phyloP scores from a whole-genome alignment of 768 basidiomycete species.

The Rhodotorula toruloides region DNA sequence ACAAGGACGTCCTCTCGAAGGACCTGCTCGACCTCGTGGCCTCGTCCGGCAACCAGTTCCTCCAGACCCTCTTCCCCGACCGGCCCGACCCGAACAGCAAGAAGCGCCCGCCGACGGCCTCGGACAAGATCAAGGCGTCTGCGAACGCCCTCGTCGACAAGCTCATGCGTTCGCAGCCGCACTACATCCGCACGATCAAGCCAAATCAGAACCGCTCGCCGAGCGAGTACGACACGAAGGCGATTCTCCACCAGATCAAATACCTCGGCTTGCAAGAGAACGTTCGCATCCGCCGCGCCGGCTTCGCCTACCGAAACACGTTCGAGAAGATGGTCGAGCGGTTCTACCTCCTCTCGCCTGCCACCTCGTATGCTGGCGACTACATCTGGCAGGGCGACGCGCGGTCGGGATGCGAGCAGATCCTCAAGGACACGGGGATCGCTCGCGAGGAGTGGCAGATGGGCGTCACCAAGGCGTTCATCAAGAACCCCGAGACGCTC shows the following conservation, averaged over 20 bases:
- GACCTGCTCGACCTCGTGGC: conserved; percentile 86
- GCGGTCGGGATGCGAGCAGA: conserved; percentile 83
- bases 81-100: conserved; percentile 93
- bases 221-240: conserved; percentile 87
- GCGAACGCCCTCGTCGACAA: conserved; percentile 95
- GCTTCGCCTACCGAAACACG: conserved; percentile 95
- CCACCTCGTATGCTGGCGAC: conserved; percentile 96
- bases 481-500: conserved; percentile 99
- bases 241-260: conserved; percentile 96
- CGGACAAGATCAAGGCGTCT: conserved; percentile 98
- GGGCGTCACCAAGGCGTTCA: conserved; percentile 97
- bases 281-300: conserved; percentile 91
- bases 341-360: conserved; percentile 89
- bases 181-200: conserved; percentile 98
- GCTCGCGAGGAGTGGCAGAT: conserved; percentile 98
- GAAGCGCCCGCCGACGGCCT: conserved; percentile 94
- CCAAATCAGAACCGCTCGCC: conserved; percentile 90
- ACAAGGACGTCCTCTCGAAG: conserved; percentile 94
- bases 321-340: conserved; percentile 99
- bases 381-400: conserved; percentile 93
- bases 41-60: conserved; percentile 71
- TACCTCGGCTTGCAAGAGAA: conserved; percentile 98
- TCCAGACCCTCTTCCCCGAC: conserved; percentile 85
- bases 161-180: conserved; percentile 92
- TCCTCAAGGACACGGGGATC: conserved; percentile 91